phyloP scores from a whole-genome alignment of 108 stramenopile species.

The Cyclotella baltica region DNA sequence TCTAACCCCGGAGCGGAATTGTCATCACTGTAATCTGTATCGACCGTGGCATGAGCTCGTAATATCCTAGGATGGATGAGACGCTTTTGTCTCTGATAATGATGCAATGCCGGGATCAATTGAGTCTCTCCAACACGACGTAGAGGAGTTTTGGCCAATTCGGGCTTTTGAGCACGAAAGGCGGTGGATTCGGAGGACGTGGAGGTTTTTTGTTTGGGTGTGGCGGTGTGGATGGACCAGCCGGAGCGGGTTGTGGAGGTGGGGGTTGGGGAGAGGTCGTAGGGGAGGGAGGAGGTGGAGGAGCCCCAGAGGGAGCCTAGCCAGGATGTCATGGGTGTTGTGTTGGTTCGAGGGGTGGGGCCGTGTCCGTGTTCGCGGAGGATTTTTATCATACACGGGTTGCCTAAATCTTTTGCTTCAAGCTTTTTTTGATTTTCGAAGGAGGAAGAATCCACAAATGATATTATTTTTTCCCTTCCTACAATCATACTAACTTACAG shows the following conservation, averaged over 20 bases:
- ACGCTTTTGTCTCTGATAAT: slow-evolving; percentile 77
- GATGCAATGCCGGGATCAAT: slow-evolving; percentile 80
- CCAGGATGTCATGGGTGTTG: slow-evolving; percentile 39
- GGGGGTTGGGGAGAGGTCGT: slow-evolving; percentile 70
- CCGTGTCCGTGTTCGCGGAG: too few relatives aligned
- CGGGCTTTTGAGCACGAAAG: slow-evolving; percentile 79
- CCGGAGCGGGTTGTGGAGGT: slow-evolving; percentile 62
- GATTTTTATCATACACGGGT: too few relatives aligned
- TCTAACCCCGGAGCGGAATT: slow-evolving; percentile 39
- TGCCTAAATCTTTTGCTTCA: too few relatives aligned
- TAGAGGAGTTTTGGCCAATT: slow-evolving; percentile 60
- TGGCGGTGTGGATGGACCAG: slow-evolving; percentile 81
- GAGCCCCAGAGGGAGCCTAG: slow-evolving; percentile 65
- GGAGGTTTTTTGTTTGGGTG: slow-evolving; percentile 50
- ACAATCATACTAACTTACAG: too few relatives aligned
- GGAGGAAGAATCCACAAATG: too few relatives aligned
- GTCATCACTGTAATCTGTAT: slow-evolving; percentile 74
- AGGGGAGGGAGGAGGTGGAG: slow-evolving; percentile 79
- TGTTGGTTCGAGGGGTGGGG: too few relatives aligned
- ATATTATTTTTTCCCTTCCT: too few relatives aligned
- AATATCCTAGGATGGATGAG: slow-evolving; percentile 84
- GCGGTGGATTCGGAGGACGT: slow-evolving; percentile 57
- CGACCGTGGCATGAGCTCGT: slow-evolving; percentile 76
- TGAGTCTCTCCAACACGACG: slow-evolving; percentile 40
- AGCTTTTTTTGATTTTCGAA: too few relatives aligned